Base-by-base conservation (phyloP, 257 asterid species). In the Gentiana macrophylla region DNA sequence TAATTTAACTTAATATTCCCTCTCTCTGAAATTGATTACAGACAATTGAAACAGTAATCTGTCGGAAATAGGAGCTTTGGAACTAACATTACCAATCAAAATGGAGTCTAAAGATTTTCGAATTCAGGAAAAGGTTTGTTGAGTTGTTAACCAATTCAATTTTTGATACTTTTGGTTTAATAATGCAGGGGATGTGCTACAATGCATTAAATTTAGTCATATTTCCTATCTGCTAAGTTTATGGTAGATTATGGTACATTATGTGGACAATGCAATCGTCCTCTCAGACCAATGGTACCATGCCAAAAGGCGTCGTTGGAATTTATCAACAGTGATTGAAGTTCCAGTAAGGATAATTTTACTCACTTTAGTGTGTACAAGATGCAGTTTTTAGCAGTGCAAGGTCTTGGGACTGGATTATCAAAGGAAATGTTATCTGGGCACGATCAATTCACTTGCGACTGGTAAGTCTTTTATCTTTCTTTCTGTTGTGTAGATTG, bases 381-480 rank as follows among this genome's bases (percentile, higher is more conserved):
- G 50, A 44, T 63, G 53, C 76, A 83, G 94, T 46, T 49, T 64
- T 69, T 47, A 60, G 60, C 49, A 81, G 78, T 56, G 33, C 67
- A 63, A 54, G 64, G 72, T 77, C 69, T 72, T 78, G 72, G 67
- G 65, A 52, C 61, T 1, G 83, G 78, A 51, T 47, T 64, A 15
- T 61, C 72, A 49, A 62, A 49, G 58, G 55, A 15, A 72, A 62
- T 53, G 61, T 78, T n/a, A 84, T 82, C 13, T 67, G 70, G 5
- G 55, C 72, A 8, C 76, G 95, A 62, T 73, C 78, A 34, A 78
- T 89, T 75, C 97, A 89, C 62, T n/a, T n/a, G 65, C 72, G 52
- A 89, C 97, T 41, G 87, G 97, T 86, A 80, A 66, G 49, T 56
- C 8, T 55, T 15, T 37, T 13, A 15, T 15, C 24, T 15, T 15